phyloP scores from a whole-genome alignment of 139 green algal genomes.

The Astrephomene gubernaculifera region DNA sequence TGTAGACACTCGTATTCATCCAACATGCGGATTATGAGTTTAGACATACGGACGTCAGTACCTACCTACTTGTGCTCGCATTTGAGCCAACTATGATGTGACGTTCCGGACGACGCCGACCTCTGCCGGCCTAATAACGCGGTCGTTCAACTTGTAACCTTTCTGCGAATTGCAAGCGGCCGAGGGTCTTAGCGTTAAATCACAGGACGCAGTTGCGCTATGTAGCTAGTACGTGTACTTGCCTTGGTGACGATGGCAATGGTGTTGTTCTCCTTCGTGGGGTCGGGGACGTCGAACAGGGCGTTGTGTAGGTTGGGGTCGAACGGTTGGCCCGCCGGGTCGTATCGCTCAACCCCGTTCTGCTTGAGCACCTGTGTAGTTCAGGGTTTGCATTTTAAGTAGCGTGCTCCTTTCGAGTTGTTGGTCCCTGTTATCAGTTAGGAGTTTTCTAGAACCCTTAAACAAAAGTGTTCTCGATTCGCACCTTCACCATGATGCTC shows the following conservation, averaged over 20 bases:
- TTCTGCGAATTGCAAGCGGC: no score
- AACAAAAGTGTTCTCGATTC: background rate
- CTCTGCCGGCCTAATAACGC: conserved; percentile 86
- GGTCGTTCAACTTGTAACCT: conserved; percentile 88
- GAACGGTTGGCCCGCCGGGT: conserved; percentile 86
- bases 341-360: conserved; percentile 79
- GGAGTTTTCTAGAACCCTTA: background rate
- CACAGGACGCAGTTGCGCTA: no score
- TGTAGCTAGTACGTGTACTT: no score
- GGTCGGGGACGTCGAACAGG: conserved; percentile 90
- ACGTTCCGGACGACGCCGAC: conserved; percentile 80
- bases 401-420: no score
- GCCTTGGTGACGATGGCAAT: conserved; percentile 89
- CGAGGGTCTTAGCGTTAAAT: no score
- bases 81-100: conserved; percentile 26
- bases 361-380: conserved; percentile 79
- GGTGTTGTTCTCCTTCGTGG: conserved; percentile 79
- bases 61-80: conserved; percentile 27
- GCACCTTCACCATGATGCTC: conserved; percentile 83
- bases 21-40: no score
- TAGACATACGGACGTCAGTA: background rate
- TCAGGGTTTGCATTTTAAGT: no score
- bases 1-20: no score
- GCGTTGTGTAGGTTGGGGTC: conserved; percentile 96
- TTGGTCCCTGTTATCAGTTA: background rate